Conservation (phyloP, 2,329 filamentous ascomycete genomes). For the Aspergillus japonicus region DNA sequence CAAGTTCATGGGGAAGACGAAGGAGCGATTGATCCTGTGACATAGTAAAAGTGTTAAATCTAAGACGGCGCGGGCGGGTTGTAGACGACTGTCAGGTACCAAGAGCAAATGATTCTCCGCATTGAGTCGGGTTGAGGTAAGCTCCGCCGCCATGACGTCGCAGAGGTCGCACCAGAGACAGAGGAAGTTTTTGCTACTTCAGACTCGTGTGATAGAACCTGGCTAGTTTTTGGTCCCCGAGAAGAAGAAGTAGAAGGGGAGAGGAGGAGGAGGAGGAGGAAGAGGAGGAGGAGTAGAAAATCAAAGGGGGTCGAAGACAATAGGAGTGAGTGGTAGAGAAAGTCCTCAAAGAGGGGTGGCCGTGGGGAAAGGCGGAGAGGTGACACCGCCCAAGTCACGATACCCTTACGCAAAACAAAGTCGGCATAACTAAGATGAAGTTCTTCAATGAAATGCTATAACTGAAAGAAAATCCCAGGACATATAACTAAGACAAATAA, state of each 20-base stretch:
- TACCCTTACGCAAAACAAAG: slow-evolving; percentile 1
- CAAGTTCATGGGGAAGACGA: slow-evolving; percentile 86
- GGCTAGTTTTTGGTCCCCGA: neutral
- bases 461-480: slow-evolving; percentile 5
- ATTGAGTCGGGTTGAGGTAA: slow-evolving; percentile 50
- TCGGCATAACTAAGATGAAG: neutral
- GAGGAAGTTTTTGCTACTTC: neutral
- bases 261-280: too few relatives aligned
- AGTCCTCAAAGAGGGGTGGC: neutral
- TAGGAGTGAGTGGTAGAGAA: neutral
- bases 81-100: slow-evolving; percentile 31
- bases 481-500: slow-evolving; percentile 16
- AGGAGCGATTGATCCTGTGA: slow-evolving; percentile 86
- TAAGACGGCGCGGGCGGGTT: neutral
- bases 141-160: slow-evolving; percentile 41
- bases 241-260: too few relatives aligned
- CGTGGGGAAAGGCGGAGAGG: neutral
- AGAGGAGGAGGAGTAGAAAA: too few relatives aligned
- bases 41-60: slow-evolving; percentile 2
- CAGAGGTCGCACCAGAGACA: neutral
- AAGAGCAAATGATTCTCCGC: slow-evolving; percentile 51
- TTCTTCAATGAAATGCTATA: slow-evolving; percentile 1
- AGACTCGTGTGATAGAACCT: neutral
- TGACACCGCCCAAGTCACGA: slow-evolving; percentile 10
- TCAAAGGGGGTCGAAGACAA: neutral